Evolutionary conservation across 805 yeast species (phyloP), one percentile per base, ranked within the genome.

Genomic region (Teunomyces panamensis): DNA sequence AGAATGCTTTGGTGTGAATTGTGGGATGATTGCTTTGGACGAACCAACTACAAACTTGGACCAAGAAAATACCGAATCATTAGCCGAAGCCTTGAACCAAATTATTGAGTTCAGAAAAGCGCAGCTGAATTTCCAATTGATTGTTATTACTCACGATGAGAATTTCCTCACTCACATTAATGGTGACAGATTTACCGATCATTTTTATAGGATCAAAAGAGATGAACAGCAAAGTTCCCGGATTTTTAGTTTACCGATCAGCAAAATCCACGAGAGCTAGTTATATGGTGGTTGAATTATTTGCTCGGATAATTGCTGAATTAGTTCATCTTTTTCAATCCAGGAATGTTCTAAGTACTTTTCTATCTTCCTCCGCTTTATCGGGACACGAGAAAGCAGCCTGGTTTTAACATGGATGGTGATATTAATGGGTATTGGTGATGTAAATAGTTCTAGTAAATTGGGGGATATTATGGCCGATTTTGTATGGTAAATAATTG

Each of bases 41-140:
- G 99, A 94, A 68, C 99, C 99, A 7, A 94, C 99, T 0, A 94
- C 99, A 0, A 94, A 94, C 59, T 73, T 94, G 48, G 99, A 94
- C 66, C 81, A 79, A 43, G 96, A 87, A 49, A 94, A 94, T 59
- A 83, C 91, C 45, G 95, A 86, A 56, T 82, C 96, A 33, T 76
- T 94, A 50, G 99, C 98, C 0, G 80, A 76, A 54, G 84, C 96
- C 1, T 72, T 94, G 54, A 79, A 83, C 50, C 77, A 75, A 43
- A 88, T 94, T 45, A 89, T 94, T 49, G 85, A 83, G 34, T 67
- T 82, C 56, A 77, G 99, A 55, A 78, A 80, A 46, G 74, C 73
- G 30, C 99, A 94, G 65, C 80, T 77, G 58, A 94, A 94, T 63
- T 94, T 94, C 73, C 99, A 94, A 69, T 74, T 94, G 46, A 90